Percentiles rank a stretch among this genome's conserved stretches.
These are phyloP conservation scores for Pleurotus djamor DNA, from an alignment of 768 basidiomycete species.

Conservation along the genomic window DNA sequence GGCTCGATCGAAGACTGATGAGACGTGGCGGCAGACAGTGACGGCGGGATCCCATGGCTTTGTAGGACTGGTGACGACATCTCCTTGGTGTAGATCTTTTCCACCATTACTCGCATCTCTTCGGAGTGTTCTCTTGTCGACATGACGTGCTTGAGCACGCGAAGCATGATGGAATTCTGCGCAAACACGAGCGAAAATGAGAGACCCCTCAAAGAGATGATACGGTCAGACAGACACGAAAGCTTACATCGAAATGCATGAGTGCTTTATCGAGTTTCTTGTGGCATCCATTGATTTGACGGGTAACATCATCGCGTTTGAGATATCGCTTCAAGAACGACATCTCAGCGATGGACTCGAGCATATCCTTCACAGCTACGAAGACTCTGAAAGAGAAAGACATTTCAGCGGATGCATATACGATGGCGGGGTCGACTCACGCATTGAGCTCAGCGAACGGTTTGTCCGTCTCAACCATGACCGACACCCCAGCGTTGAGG, in stretches of 20 bases:
- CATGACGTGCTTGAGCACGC: conserved; percentile 51
- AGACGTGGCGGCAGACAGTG: conserved; percentile 1
- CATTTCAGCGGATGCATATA: not conserved
- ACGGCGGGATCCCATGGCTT: too few species aligned
- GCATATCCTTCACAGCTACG: not conserved
- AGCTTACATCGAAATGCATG: conserved; percentile 43
- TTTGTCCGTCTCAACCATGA: conserved; percentile 43
- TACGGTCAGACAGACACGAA: conserved; percentile 10
- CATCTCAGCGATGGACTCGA: conserved; percentile 30
- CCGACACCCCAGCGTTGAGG: conserved; percentile 49
- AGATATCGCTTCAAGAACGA: conserved; percentile 65
- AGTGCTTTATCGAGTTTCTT: conserved; percentile 52
- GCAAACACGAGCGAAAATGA: not conserved
- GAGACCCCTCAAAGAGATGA: conserved; percentile 10
- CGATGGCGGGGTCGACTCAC: conserved; percentile 25
- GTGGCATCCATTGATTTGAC: conserved; percentile 50
- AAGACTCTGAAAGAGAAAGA: not conserved
- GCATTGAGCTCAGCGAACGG: conserved; percentile 52
- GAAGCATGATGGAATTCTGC: conserved; percentile 47
- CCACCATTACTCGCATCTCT: not conserved
- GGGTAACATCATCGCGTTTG: conserved; percentile 54
- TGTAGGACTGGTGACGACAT: conserved; percentile 6
- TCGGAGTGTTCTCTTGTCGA: conserved; percentile 30
- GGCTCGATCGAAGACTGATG: not conserved
- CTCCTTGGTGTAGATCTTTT: not conserved